phyloP scores from a whole-genome alignment of 192 early-diverging fungal genomes.

The Coemansia sp. region DNA sequence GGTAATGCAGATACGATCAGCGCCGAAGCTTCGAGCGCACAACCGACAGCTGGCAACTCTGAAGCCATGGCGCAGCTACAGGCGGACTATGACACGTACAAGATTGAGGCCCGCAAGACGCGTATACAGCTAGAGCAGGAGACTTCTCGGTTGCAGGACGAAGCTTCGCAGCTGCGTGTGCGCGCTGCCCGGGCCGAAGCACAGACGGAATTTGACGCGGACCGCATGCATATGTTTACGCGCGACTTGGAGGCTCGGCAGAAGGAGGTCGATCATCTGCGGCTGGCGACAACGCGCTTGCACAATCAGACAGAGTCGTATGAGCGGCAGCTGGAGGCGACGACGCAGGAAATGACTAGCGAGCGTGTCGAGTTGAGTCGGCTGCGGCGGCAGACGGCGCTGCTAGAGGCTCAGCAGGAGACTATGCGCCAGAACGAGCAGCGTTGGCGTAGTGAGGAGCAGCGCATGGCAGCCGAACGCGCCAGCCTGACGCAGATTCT shows the following conservation, averaged over 20 bases:
- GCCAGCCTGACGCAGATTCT: slow-evolving; percentile 50
- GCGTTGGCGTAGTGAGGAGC: slow-evolving; percentile 43
- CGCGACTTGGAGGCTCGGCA: slow-evolving; percentile 57
- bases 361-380: slow-evolving; percentile 57
- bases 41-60: not conserved
- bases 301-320: slow-evolving; percentile 55
- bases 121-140: slow-evolving; percentile 58
- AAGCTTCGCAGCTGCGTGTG: slow-evolving; percentile 63
- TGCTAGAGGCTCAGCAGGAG: slow-evolving; percentile 58
- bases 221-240: slow-evolving; percentile 64
- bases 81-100: slow-evolving; percentile 65
- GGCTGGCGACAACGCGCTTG: slow-evolving; percentile 57
- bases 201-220: slow-evolving; percentile 57
- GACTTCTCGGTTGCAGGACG: slow-evolving; percentile 52
- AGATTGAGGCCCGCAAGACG: slow-evolving; percentile 62
- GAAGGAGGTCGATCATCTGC: slow-evolving; percentile 64
- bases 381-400: slow-evolving; percentile 50
- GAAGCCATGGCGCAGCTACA: slow-evolving; percentile 56
- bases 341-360: slow-evolving; percentile 52
- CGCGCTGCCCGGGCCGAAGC: slow-evolving; percentile 63
- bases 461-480: slow-evolving; percentile 40
- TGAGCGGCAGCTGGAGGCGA: slow-evolving; percentile 62
- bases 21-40: not conserved
- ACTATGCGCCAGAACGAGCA: slow-evolving; percentile 34
- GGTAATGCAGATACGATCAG: not conserved